Base-by-base conservation (phyloP, 257 asterid species). In the Fraxinus quadrangulata region DNA sequence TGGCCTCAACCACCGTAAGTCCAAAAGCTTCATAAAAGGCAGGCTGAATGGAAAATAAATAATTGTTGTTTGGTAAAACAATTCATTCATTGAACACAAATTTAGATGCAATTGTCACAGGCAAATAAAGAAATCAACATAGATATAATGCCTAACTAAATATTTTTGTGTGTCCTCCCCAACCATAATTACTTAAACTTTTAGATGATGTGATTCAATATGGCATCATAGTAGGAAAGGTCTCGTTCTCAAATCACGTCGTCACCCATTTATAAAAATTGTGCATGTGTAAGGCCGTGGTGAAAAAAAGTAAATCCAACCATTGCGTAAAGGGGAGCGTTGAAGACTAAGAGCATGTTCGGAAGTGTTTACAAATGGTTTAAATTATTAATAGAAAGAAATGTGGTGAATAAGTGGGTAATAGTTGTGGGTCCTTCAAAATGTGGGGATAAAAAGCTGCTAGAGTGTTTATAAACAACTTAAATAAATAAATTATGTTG, bases 21-120 rank as follows among this genome's bases (percentile, higher is more conserved):
- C 99, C 99, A 81, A 96, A 96, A 21, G 99, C 99, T 87, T 96
- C 99, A 69, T 92, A 96, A 75, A 93, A 81, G 19, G 99, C 99
- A 78, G 99, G 99, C 99, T 93, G 72, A 16, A 72, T 36, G 19
- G 49, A 78, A 61, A 23, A 65, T 70, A 49, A 77, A 36, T n/a
- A 78, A 23, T 24, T 16, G 19, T 30, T 30, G 28, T n/a, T 14
- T 67, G 5, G 51, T 67, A 61, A 71, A 73, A 14, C 45, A 34
- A 12, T 75, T 67, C 42, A 61, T 39, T 54, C 3, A 54, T 54
- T n/a, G 12, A 26, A 54, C 26, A n/a, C 65, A 54, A 54, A 17
- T 17, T 54, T n/a, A 7, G 26, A 54, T 54, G 26, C 69, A 63
- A 11, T 24, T 26, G 21, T 61, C 31, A 23, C 5, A 0, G 5